Percentiles rank a stretch among this genome's conserved stretches.
These are phyloP conservation scores for Tricladium varicosporioides DNA, from an alignment of 2,329 filamentous ascomycete species.

Conservation along the genomic window DNA sequence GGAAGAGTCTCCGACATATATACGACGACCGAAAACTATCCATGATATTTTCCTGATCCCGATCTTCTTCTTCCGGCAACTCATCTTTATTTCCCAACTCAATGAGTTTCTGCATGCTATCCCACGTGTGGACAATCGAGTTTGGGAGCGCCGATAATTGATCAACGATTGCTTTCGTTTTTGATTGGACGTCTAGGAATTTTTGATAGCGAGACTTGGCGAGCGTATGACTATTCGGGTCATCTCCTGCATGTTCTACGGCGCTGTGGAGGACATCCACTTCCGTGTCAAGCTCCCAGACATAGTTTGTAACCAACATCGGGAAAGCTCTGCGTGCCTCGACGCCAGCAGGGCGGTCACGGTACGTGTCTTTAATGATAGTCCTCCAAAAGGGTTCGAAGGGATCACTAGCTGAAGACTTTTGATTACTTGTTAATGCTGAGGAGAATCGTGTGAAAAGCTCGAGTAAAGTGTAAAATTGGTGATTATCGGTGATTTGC, in stretches of 20 bases:
- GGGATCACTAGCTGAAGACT: background rate
- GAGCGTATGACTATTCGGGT: background rate
- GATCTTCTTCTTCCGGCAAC: constrained; percentile 5
- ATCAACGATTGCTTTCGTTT: background rate
- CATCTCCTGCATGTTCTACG: background rate
- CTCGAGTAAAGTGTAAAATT: background rate
- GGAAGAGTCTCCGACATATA: constrained; percentile 11
- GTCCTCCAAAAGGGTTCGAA: constrained; percentile 17
- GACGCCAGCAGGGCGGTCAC: background rate
- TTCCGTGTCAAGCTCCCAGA: background rate
- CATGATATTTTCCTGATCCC: background rate
- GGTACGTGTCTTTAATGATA: constrained; percentile 14
- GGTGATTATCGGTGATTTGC: constrained; percentile 1
- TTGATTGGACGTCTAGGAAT: background rate
- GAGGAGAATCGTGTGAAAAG: background rate
- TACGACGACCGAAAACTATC: constrained; percentile 10
- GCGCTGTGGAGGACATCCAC: background rate
- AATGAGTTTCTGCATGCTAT: background rate
- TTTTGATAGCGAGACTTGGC: background rate
- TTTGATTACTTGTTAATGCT: background rate
- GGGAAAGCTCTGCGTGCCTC: constrained; percentile 2
- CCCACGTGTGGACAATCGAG: background rate
- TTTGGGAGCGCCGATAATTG: background rate
- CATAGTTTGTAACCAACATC: background rate
- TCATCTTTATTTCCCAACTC: background rate